Evolutionary conservation across 768 basidiomycete species (phyloP), one percentile per base, ranked within the genome.

Genomic region (Ephemerocybe angulata): DNA sequence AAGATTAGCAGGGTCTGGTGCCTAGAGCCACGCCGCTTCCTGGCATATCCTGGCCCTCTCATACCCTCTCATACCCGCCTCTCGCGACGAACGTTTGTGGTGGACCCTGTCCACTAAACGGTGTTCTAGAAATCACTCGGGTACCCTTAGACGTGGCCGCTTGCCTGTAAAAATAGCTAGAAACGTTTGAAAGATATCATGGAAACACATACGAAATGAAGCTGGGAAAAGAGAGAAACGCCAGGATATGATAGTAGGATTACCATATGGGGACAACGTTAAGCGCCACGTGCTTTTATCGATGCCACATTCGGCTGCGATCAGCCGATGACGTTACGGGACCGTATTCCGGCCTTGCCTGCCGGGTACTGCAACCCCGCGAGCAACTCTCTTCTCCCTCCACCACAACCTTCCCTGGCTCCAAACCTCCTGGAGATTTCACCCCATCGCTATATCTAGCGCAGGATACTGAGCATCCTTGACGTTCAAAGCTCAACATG

Each of bases 401-500:
- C 21, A 6, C 38, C 38, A 7, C 38, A n/a, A n/a, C n/a, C n/a
- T n/a, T n/a, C n/a, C n/a, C n/a, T n/a, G n/a, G n/a, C n/a, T n/a
- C n/a, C n/a, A n/a, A n/a, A n/a, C n/a, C n/a, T n/a, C n/a, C n/a
- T n/a, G n/a, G n/a, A n/a, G n/a, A n/a, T n/a, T n/a, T n/a, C n/a
- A n/a, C n/a, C n/a, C n/a, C n/a, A n/a, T n/a, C n/a, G n/a, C n/a
- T n/a, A n/a, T n/a, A n/a, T n/a, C n/a, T n/a, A n/a, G n/a, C n/a
- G n/a, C n/a, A n/a, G n/a, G n/a, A n/a, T n/a, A 17, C 8, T 6
- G 38, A 10, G 3, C 38, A 13, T 40, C 38, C 22, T 17, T n/a
- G 2, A 8, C 13, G 4, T 2, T 3, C 4, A 17, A 28, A 4
- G 28, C 25, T 30, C 50, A 48, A 19, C 55, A 76, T 78, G 77